Conservation (phyloP, 2,329 filamentous ascomycete species). For the Trichoderma pleuroti region DNA sequence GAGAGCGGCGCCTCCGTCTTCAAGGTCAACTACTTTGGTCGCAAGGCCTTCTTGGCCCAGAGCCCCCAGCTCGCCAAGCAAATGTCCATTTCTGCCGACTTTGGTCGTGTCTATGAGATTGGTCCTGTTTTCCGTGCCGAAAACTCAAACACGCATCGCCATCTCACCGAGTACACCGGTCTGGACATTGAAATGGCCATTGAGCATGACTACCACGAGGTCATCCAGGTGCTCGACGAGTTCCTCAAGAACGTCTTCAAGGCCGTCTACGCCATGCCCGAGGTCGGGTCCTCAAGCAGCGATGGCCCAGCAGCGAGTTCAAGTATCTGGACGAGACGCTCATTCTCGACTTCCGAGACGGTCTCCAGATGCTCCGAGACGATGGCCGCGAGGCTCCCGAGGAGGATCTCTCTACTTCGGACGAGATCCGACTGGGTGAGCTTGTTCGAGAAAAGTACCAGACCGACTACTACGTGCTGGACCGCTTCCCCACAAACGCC, state of each 20-base stretch:
- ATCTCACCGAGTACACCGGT: conserved; percentile 91
- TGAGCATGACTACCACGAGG: conserved; percentile 84
- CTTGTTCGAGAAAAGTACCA: conserved; percentile 81
- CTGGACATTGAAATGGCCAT: conserved; percentile 92
- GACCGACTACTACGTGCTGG: conserved; percentile 90
- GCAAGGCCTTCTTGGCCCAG: conserved; percentile 83
- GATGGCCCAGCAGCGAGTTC: conserved; percentile 83
- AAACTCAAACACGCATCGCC: conserved; percentile 92
- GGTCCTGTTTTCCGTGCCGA: conserved; percentile 79
- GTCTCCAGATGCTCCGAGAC: conserved; percentile 75
- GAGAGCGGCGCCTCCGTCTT: conserved; percentile 92
- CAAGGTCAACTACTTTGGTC: conserved; percentile 85
- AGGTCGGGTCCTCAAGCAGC: conserved; percentile 74
- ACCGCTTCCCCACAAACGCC: conserved; percentile 83
- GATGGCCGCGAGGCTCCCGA: conserved; percentile 71
- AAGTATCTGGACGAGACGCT: conserved; percentile 85
- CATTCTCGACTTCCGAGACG: conserved; percentile 75
- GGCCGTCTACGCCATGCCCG: conserved; percentile 48
- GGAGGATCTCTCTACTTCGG: conserved; percentile 79
- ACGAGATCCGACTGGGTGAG: conserved; percentile 81
- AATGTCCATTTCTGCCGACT: conserved; percentile 86
- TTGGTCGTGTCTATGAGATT: conserved; percentile 78
- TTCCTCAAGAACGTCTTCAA: conserved; percentile 71
- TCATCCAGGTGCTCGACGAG: conserved; percentile 71
- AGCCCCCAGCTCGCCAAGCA: conserved; percentile 91